Conservation (phyloP, 768 basidiomycete genomes). For the Favolaschia claudopus region DNA sequence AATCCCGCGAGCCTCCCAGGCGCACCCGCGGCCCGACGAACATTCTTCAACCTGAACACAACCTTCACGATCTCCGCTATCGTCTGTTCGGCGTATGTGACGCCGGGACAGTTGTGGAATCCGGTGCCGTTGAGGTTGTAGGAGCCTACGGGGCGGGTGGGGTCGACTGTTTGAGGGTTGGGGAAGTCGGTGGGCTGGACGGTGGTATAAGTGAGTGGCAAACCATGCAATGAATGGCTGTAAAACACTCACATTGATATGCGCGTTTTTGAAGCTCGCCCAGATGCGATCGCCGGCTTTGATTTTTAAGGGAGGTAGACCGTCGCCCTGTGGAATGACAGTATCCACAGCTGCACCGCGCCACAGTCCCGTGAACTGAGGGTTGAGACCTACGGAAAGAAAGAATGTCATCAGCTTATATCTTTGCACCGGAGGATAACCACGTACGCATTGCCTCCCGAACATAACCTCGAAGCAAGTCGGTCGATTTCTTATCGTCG, state of each 20-base stretch:
- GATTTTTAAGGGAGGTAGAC: conserved; percentile 32
- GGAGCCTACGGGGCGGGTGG: conserved; percentile 7
- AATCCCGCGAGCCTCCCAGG: conserved; percentile 48
- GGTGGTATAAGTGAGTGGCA: conserved; percentile 16
- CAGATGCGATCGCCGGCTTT: conserved; percentile 43
- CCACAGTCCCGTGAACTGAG: conserved; percentile 53
- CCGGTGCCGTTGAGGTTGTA: conserved; percentile 42
- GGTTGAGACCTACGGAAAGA: conserved; percentile 40
- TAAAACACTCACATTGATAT: conserved; percentile 37
- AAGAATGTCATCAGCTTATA: neutral
- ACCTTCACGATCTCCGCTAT: conserved; percentile 53
- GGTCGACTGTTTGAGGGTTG: conserved; percentile 16
- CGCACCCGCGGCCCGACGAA: conserved; percentile 54
- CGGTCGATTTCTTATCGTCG: conserved; percentile 39
- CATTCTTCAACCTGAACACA: conserved; percentile 53
- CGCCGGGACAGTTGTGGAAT: conserved; percentile 51
- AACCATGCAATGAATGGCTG: neutral
- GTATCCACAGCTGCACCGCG: conserved; percentile 36
- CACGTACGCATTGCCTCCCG: conserved; percentile 58
- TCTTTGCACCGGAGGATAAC: neutral
- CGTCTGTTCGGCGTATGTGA: conserved; percentile 42
- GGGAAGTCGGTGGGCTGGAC: conserved; percentile 27
- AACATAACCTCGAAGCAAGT: conserved; percentile 55
- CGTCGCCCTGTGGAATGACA: conserved; percentile 35
- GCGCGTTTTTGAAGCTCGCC: conserved; percentile 43